Evolutionary conservation across 495 filamentous ascomycete species (phyloP).

Genomic region (Schizothecium vesticola): DNA sequence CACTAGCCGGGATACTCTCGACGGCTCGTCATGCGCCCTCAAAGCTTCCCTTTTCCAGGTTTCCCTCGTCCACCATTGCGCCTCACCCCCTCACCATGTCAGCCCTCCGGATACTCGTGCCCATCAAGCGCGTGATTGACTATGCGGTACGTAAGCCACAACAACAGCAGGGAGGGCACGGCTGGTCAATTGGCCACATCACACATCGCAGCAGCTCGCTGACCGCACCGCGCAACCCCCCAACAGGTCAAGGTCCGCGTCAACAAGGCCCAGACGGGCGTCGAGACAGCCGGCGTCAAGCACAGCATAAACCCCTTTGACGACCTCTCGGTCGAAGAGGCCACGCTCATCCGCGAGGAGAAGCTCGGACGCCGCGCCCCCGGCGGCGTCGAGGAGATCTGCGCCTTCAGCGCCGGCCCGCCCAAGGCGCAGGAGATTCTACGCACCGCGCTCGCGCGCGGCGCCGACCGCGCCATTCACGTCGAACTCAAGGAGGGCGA

Average conservation of each 20-base stretch:
- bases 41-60: constrained; percentile 6
- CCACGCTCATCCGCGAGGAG: constrained; percentile 85
- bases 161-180: neutral
- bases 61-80: constrained; percentile 23
- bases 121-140: constrained; percentile 97
- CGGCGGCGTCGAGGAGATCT: constrained; percentile 72
- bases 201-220: neutral
- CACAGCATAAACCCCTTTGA: constrained; percentile 99
- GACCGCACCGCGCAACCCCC: neutral
- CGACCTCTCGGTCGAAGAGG: constrained; percentile 95
- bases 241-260: constrained; percentile 91
- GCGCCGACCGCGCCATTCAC: constrained; percentile 85
- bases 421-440: constrained; percentile 80
- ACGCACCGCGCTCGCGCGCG: constrained; percentile 97
- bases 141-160: constrained; percentile 67
- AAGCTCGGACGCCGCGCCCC: constrained; percentile 40
- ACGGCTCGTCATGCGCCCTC: constrained; percentile 17
- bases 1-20: constrained; percentile 27
- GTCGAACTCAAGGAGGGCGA: constrained; percentile 65
- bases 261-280: constrained; percentile 89
- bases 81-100: constrained; percentile 54
- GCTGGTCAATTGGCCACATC: neutral
- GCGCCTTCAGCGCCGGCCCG: constrained; percentile 82
- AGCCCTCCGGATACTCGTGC: constrained; percentile 84
- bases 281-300: constrained; percentile 89